These are phyloP conservation scores for Straminergon stramineum DNA, from an alignment of 225 moss, liverwort and hornwort genomes.

Conservation along the genomic window DNA sequence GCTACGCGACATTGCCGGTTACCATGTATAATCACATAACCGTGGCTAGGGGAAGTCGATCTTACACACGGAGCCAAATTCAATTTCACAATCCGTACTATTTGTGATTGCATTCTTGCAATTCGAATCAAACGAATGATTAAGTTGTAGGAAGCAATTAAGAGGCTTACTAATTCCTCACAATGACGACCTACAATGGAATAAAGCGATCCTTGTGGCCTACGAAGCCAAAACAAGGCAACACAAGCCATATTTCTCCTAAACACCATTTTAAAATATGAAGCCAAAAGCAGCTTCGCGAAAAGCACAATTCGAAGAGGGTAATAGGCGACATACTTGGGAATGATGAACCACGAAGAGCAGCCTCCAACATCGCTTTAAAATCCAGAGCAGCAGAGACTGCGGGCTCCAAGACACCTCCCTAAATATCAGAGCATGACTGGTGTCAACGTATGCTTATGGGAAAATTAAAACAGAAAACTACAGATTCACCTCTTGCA, in stretches of 20 bases:
- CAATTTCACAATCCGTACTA: background rate
- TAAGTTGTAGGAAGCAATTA: background rate
- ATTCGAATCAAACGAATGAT: background rate
- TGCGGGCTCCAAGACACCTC: constrained; percentile 80
- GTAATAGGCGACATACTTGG: constrained; percentile 35
- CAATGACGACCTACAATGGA: background rate
- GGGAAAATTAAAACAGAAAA: background rate
- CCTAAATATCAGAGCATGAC: constrained; percentile 25
- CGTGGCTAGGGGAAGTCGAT: background rate
- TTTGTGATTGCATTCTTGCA: background rate
- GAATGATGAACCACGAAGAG: constrained; percentile 88
- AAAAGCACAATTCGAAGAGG: background rate
- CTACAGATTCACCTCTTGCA: background rate
- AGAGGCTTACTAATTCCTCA: background rate
- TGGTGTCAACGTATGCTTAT: background rate
- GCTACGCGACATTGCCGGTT: background rate
- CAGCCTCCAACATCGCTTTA: constrained; percentile 97
- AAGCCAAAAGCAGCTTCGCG: background rate
- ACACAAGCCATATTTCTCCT: background rate
- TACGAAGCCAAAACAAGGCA: background rate
- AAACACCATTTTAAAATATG: background rate
- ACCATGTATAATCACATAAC: background rate
- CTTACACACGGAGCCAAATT: background rate
- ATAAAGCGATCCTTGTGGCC: background rate
- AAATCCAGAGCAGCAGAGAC: constrained; percentile 99